phyloP scores from a whole-genome alignment of 108 stramenopile species.

The Cyclotella kingstonii region DNA sequence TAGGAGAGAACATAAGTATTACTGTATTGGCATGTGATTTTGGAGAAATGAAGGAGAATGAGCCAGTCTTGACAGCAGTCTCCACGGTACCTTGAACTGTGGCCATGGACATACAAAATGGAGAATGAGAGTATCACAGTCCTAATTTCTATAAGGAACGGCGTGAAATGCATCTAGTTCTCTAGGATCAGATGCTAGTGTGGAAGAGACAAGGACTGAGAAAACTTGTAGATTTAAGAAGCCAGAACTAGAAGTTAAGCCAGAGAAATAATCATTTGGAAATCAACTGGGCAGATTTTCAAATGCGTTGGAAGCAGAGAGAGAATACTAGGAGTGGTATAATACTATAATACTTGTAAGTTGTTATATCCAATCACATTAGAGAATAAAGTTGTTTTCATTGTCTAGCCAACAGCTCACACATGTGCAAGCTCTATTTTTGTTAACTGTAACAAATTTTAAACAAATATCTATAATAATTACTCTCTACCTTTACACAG shows the following conservation, averaged over 20 bases:
- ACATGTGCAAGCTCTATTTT: no score
- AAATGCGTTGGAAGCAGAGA: conserved; percentile 7
- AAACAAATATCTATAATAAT: no score
- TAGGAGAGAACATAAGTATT: conserved; percentile 64
- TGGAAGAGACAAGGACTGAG: conserved; percentile 62
- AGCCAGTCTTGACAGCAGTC: conserved; percentile 8
- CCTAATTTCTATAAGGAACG: conserved; percentile 65
- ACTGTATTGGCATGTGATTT: conserved; percentile 68
- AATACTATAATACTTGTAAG: no score
- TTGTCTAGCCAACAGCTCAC: no score
- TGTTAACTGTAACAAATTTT: no score
- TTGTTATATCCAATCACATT: no score
- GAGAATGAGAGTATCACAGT: conserved; percentile 39
- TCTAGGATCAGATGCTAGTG: conserved; percentile 51
- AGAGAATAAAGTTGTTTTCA: no score
- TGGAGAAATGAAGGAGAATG: conserved; percentile 21
- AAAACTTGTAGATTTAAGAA: conserved; percentile 64
- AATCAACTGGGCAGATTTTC: conserved; percentile 39
- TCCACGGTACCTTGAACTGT: background rate
- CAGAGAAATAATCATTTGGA: conserved; percentile 32
- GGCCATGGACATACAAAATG: conserved; percentile 9
- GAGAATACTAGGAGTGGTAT: no score
- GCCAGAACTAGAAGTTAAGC: conserved; percentile 34
- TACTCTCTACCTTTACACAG: no score
- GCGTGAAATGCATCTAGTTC: conserved; percentile 55